Evolutionary conservation across 495 filamentous ascomycete species (phyloP), one percentile per base, ranked within the genome.

Genomic region (Penicillium antarcticum): DNA sequence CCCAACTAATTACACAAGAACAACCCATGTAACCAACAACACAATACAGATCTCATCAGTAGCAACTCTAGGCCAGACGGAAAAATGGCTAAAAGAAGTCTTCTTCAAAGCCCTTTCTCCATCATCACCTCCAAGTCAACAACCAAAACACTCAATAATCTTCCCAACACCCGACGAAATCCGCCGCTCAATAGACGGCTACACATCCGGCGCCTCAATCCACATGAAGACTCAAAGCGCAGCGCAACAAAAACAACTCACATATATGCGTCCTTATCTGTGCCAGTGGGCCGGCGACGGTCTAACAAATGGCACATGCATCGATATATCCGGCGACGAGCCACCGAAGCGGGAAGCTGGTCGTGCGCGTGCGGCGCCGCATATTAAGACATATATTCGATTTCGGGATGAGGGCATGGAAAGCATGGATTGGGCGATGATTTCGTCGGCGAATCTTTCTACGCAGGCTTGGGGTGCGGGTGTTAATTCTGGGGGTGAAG

Each of bases 371-470:
- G 91, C 91, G 4, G 91, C 91, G 3, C 91, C 91, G 0, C 91
- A 96, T 61, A 88, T 95, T 56, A 96, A 96, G 65, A 95, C 91
- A 0, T 96, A 94, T 49, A 83, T 92, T 40, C 82, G 89, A 4
- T 95, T 85, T 60, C 61, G 74, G 9, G 70, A 82, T 45, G 33
- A 53, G 24, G 40, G 62, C 1, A 71, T 75, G 53, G 67, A 68
- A 1, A 65, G 53, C 0, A 88, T 95, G 33, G 88, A 92, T 58
- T 96, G 91, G 91, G 90, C 89, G 16, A 78, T 96, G 57, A 61
- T 94, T 6, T 91, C 89, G 1, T 90, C 87, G 8, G 90, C 91
- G 12, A 96, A 96, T 57, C 68, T 96, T 4, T 92, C 88, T 0
- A 95, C 83, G 48, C 91, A 96, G 62, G 91, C 91, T 0, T 96